A percentile compares a stretch with the other conserved stretches of the same genome.
Evolutionary conservation across 2,329 filamentous ascomycete species (phyloP).

Genomic region (Phoma sp.): DNA sequence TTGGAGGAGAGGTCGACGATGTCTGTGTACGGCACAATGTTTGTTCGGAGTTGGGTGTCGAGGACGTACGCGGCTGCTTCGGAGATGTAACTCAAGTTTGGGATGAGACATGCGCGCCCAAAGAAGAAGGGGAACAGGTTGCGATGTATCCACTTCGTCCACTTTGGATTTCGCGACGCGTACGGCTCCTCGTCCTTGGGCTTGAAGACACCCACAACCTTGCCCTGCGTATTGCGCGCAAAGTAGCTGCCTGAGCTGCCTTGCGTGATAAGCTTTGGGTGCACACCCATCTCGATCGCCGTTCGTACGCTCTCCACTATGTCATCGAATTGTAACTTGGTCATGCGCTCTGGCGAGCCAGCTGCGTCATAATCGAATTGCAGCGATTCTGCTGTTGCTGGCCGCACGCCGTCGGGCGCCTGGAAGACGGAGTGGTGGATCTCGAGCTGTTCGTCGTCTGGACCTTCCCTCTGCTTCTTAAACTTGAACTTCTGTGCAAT

Average conservation of each 20-base stretch:
- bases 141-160: constrained; percentile 99
- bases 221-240: constrained; percentile 86
- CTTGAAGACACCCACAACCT: constrained; percentile 97
- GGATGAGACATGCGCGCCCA: constrained; percentile 91
- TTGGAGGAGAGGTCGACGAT: constrained; percentile 94
- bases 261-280: constrained; percentile 95
- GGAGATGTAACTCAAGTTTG: constrained; percentile 96
- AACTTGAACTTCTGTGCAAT: constrained; percentile 98
- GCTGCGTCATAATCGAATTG: constrained; percentile 57
- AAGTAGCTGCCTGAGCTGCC: constrained; percentile 99
- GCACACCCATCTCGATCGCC: constrained; percentile 88
- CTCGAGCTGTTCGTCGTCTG: constrained; percentile 81
- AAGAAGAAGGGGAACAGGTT: constrained; percentile 98
- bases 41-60: constrained; percentile 85
- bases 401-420: constrained; percentile 83
- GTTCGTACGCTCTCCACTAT: constrained; percentile 87
- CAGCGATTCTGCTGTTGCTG: constrained; percentile 76
- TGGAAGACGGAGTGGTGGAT: constrained; percentile 99
- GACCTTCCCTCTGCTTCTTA: constrained; percentile 73
- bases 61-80: constrained; percentile 97
- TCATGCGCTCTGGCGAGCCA: constrained; percentile 70
- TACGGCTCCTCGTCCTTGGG: constrained; percentile 99
- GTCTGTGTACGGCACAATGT: constrained; percentile 95
- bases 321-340: constrained; percentile 80
- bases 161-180: constrained; percentile 95